Conservation (phyloP, 169 alveolate species). For the Plasmodium yoelii region DNA sequence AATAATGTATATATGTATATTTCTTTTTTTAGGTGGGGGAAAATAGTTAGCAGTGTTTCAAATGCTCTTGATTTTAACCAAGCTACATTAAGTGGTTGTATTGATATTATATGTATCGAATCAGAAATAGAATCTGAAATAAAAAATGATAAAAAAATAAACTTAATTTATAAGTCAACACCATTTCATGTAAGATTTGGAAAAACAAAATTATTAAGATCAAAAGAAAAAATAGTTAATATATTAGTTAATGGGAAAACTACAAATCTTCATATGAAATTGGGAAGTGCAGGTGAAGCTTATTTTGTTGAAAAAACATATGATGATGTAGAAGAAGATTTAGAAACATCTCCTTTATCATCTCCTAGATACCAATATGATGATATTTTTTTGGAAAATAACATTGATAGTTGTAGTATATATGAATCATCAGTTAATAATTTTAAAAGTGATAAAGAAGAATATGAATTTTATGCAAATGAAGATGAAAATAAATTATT, state of each 20-base stretch:
- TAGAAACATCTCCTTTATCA: conserved; percentile 75
- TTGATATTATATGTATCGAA: conserved; percentile 93
- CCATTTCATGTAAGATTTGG: conserved; percentile 98
- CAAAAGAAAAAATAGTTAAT: conserved; percentile 94
- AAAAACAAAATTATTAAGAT: conserved; percentile 93
- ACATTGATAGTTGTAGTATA: conserved; percentile 69
- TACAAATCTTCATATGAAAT: conserved; percentile 92
- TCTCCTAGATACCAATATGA: conserved; percentile 50
- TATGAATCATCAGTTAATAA: conserved; percentile 23
- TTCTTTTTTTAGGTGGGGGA: conserved; percentile 89
- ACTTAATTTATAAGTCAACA: conserved; percentile 88
- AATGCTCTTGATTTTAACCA: conserved; percentile 93
- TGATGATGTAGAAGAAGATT: conserved; percentile 76
- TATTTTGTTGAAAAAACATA: conserved; percentile 91
- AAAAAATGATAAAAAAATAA: conserved; percentile 36
- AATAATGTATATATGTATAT: no score
- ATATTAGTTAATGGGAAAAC: conserved; percentile 93
- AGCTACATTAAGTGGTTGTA: conserved; percentile 95
- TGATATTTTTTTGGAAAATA: conserved; percentile 19
- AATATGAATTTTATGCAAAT: neutral
- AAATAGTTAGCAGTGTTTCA: conserved; percentile 91
- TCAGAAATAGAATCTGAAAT: conserved; percentile 36
- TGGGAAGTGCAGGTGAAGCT: conserved; percentile 98
- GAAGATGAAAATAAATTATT: neutral
- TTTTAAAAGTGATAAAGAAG: conserved; percentile 39